Evolutionary conservation across 805 yeast species (phyloP).

Genomic region (Kodamaea restingae): DNA sequence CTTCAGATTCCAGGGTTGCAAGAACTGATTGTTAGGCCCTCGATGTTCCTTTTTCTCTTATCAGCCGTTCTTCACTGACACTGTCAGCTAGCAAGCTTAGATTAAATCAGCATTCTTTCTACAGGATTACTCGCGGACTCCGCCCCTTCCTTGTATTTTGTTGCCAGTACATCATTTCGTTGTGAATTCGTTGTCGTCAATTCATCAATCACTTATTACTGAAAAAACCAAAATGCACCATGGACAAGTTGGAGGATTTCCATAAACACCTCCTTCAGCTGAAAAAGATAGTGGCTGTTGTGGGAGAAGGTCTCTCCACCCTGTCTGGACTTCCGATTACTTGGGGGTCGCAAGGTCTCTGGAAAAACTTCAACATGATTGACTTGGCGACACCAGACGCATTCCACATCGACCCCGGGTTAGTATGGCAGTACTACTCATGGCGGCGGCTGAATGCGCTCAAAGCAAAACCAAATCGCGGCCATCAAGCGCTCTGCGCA

Average conservation of each 20-base stretch:
- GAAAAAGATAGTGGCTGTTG: conserved; percentile 54
- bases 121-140: too few relatives aligned
- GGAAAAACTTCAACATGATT: conserved; percentile 74
- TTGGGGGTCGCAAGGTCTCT: conserved; percentile 67
- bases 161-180: too few relatives aligned
- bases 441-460: conserved; percentile 64
- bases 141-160: too few relatives aligned
- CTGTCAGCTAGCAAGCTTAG: too few relatives aligned
- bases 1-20: too few relatives aligned
- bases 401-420: conserved; percentile 72
- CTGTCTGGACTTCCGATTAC: conserved; percentile 75
- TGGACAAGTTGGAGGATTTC: conserved; percentile 37
- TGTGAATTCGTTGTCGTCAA: too few relatives aligned
- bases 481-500: conserved; percentile 67
- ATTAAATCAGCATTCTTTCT: too few relatives aligned
- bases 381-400: conserved; percentile 93
- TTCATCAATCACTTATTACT: too few relatives aligned
- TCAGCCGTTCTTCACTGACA: too few relatives aligned
- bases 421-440: conserved; percentile 88
- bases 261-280: conserved; percentile 44
- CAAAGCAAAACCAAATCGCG: conserved; percentile 65
- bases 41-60: too few relatives aligned
- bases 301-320: conserved; percentile 82
- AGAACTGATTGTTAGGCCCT: too few relatives aligned
- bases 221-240: conserved; percentile 5